Percentiles rank a stretch among this genome's conserved stretches.
Evolutionary conservation across 139 green algal species (phyloP).

Genomic region (Gonium pectorale): DNA sequence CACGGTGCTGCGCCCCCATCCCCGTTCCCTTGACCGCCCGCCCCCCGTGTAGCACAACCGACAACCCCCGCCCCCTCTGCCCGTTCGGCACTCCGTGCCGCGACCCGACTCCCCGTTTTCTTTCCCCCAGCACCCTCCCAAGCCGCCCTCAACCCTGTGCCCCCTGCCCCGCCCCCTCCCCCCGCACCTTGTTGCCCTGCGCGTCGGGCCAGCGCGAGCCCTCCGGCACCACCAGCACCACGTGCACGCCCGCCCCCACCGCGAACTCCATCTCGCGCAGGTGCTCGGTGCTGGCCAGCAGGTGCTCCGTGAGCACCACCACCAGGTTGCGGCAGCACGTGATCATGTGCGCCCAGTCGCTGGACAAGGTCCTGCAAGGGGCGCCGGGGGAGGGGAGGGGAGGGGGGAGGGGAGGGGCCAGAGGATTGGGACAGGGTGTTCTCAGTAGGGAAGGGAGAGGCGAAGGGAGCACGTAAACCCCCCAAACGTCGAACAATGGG

Average conservation of each 20-base stretch:
- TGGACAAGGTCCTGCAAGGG: not conserved
- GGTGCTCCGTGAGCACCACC: slow-evolving; percentile 15
- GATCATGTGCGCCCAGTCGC: slow-evolving; percentile 9
- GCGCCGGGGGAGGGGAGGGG: not conserved
- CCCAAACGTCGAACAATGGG: not conserved
- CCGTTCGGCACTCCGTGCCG: no score
- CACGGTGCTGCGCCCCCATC: no score
- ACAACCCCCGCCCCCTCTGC: no score
- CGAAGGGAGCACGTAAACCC: not conserved
- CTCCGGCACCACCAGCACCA: slow-evolving; percentile 39
- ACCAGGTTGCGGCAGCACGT: slow-evolving; percentile 7
- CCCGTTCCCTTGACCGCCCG: no score
- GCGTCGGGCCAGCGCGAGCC: slow-evolving; percentile 20
- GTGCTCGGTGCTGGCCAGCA: slow-evolving; percentile 14
- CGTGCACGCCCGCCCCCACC: not conserved
- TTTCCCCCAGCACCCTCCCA: not conserved
- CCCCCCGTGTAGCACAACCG: no score
- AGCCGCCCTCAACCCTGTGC: not conserved
- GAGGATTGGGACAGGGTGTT: not conserved
- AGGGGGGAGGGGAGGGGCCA: not conserved
- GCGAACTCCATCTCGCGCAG: slow-evolving; percentile 28
- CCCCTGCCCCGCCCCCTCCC: not conserved
- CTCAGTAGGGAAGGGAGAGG: not conserved
- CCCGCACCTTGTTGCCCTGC: slow-evolving; percentile 14
- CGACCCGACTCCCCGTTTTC: not conserved